Evolutionary conservation across 2,329 filamentous ascomycete species (phyloP).

Genomic region (Cladobotryum mycophilum): DNA sequence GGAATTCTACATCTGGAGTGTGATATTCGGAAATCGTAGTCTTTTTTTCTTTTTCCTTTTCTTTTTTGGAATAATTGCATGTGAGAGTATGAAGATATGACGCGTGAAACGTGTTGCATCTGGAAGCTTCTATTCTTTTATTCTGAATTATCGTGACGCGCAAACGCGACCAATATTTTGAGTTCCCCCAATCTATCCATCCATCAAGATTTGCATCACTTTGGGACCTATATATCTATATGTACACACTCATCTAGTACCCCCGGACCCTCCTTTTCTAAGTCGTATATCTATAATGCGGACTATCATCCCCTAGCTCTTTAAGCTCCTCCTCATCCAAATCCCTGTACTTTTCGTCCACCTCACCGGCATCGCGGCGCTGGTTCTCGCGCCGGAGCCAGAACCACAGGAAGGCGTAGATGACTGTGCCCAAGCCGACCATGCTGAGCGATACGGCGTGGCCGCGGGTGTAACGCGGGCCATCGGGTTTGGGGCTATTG

Average conservation of each 20-base stretch:
- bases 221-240: background rate
- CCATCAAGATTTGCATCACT: background rate
- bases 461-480: slow-evolving; percentile 53
- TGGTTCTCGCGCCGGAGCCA: slow-evolving; percentile 45
- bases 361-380: slow-evolving; percentile 32
- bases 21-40: too few relatives aligned
- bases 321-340: slow-evolving; percentile 42
- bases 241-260: background rate
- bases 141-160: background rate
- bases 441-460: slow-evolving; percentile 56
- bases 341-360: slow-evolving; percentile 32
- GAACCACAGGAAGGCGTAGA: slow-evolving; percentile 50
- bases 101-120: background rate
- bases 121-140: background rate
- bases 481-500: slow-evolving; percentile 39
- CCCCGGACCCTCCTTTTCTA: slow-evolving; percentile 13
- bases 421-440: slow-evolving; percentile 46
- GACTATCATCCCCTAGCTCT: slow-evolving; percentile 48
- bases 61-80: too few relatives aligned
- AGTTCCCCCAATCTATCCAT: background rate
- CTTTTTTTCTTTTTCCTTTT: too few relatives aligned
- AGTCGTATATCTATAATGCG: slow-evolving; percentile 41
- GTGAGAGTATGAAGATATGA: too few relatives aligned
- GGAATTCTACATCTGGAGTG: too few relatives aligned
- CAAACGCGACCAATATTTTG: background rate